These are phyloP conservation scores for Chaetoceros muelleri DNA, from an alignment of 108 stramenopile species.

Conservation along the genomic window DNA sequence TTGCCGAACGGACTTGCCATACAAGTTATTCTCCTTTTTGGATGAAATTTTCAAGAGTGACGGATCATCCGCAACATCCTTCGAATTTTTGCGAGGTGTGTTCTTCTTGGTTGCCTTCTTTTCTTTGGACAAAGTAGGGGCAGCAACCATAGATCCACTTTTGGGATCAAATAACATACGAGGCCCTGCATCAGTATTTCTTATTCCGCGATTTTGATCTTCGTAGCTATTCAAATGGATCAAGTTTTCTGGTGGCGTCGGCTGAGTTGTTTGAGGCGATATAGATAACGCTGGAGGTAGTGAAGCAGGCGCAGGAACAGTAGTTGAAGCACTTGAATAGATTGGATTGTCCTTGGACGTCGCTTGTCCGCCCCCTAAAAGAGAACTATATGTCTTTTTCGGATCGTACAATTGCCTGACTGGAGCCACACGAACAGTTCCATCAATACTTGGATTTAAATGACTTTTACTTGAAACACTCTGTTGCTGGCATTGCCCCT, in stretches of 20 bases:
- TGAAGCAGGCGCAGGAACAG: neutral
- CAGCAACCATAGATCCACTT: conserved; percentile 80
- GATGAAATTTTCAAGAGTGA: conserved; percentile 7
- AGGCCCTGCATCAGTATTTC: conserved; percentile 29
- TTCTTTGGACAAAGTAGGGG: conserved; percentile 21
- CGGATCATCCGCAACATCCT: neutral
- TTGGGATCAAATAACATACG: conserved; percentile 83
- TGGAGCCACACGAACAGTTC: neutral
- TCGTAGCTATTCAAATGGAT: conserved; percentile 65
- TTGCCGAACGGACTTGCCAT: conserved; percentile 6
- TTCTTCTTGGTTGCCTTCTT: conserved; percentile 7
- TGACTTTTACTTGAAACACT: neutral
- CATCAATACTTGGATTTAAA: neutral
- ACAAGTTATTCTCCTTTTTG: conserved; percentile 17
- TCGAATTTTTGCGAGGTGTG: neutral
- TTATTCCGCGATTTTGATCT: conserved; percentile 56
- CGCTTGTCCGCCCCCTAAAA: neutral
- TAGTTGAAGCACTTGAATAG: neutral
- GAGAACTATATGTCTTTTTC: conserved; percentile 20
- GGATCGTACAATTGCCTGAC: conserved; percentile 44
- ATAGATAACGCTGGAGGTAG: neutral
- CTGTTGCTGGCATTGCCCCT: neutral
- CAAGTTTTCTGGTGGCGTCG: conserved; percentile 22
- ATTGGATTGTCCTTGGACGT: conserved; percentile 5
- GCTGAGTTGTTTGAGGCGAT: conserved; percentile 4